Percentiles rank a stretch among this genome's conserved stretches.
phyloP scores from a whole-genome alignment of 495 filamentous ascomycete species.

The Penicillium tannophilum region DNA sequence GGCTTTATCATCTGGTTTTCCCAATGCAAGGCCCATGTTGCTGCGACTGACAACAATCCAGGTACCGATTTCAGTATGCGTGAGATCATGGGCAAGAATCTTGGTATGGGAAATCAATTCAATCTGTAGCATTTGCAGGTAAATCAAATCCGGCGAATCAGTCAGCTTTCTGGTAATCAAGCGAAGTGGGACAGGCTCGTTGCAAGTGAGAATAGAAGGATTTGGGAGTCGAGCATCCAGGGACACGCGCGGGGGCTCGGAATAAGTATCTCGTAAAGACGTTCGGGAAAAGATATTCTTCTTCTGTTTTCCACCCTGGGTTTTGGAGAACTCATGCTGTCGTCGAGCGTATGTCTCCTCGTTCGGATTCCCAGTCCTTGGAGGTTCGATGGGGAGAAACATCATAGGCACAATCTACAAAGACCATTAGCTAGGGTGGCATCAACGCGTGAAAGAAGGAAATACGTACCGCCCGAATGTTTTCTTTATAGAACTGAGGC shows the following conservation, averaged over 20 bases:
- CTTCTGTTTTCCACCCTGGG: constrained; percentile 42
- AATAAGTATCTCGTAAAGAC: constrained; percentile 28
- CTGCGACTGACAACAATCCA: constrained; percentile 71
- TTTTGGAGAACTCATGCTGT: constrained; percentile 69
- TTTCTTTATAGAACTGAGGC: constrained; percentile 82
- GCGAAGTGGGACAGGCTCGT: constrained; percentile 78
- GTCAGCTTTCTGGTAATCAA: constrained; percentile 74
- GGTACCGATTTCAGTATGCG: constrained; percentile 61
- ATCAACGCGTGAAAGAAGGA: not conserved
- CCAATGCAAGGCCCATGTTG: constrained; percentile 67
- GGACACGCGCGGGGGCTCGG: constrained; percentile 52
- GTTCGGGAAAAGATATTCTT: constrained; percentile 57
- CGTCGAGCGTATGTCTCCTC: constrained; percentile 84
- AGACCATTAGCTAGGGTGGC: constrained; percentile 10
- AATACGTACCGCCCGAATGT: constrained; percentile 63
- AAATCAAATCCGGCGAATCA: constrained; percentile 63
- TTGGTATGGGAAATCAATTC: constrained; percentile 76
- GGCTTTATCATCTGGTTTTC: constrained; percentile 56
- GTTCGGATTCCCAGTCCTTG: constrained; percentile 62
- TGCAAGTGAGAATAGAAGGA: constrained; percentile 87
- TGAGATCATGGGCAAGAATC: constrained; percentile 72
- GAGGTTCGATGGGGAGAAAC: constrained; percentile 92
- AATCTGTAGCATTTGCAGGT: constrained; percentile 78
- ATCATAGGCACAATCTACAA: constrained; percentile 63
- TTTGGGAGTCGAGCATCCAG: constrained; percentile 85